These are phyloP conservation scores for Neopestalotiopsis clavispora DNA, from an alignment of 2,329 filamentous ascomycete genomes.

Conservation along the genomic window DNA sequence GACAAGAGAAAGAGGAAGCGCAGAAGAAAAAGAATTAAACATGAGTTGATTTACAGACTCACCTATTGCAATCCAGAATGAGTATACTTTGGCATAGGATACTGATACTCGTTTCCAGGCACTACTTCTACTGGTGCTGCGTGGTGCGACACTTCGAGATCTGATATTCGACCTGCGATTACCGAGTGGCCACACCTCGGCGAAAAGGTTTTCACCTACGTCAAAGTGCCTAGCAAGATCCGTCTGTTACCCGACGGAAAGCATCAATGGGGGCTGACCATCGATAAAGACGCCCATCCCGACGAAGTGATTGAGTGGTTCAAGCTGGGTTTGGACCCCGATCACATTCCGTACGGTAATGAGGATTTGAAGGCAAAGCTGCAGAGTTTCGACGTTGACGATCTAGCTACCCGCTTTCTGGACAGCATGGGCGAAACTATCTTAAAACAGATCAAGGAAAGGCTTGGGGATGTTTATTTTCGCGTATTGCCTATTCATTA, in stretches of 20 bases:
- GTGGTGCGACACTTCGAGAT: not conserved
- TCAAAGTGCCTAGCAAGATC: conserved; percentile 6
- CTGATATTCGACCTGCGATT: not conserved
- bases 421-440: not conserved
- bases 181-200: not conserved
- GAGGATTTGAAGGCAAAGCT: conserved; percentile 5
- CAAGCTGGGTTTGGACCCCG: conserved; percentile 2
- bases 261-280: conserved; percentile 1
- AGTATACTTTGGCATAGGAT: too few species aligned
- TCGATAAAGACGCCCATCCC: not conserved
- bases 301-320: conserved; percentile 9
- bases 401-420: not conserved
- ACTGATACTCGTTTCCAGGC: not conserved
- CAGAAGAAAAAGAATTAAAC: too few species aligned
- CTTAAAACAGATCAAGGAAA: not conserved
- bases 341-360: not conserved
- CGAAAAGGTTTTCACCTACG: not conserved
- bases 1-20: too few species aligned
- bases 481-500: not conserved
- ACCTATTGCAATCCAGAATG: too few species aligned
- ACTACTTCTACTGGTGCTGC: not conserved
- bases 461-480: not conserved
- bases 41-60: too few species aligned
- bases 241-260: not conserved
- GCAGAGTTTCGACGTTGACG: not conserved